Conservation (phyloP, 106 monocot species). For the Cymbidium sinense region DNA sequence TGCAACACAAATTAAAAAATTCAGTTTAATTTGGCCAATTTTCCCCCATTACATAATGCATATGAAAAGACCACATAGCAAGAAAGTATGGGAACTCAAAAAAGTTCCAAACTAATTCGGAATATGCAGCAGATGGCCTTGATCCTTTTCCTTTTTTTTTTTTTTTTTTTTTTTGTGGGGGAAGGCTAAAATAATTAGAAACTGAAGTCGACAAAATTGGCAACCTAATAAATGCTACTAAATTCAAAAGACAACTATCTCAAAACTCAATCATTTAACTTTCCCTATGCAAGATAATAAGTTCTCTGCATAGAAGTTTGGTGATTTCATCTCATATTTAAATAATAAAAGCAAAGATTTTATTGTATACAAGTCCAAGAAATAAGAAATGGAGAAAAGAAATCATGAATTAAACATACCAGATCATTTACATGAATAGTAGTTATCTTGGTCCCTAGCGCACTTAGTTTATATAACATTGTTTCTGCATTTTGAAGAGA, state of each 20-base stretch:
- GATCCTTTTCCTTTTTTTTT: too few species aligned
- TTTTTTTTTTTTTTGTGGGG: neutral
- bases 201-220: neutral
- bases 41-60: neutral
- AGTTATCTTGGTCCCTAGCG: constrained; percentile 57
- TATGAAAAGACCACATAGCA: neutral
- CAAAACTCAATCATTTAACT: neutral
- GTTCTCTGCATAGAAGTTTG: neutral
- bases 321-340: neutral
- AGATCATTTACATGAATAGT: constrained; percentile 58
- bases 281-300: neutral
- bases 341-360: constrained; percentile 1
- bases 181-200: neutral
- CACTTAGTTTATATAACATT: constrained; percentile 54
- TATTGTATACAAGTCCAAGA: neutral
- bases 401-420: constrained; percentile 25
- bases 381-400: neutral
- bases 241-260: neutral
- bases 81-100: neutral
- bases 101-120: neutral
- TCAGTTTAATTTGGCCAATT: neutral
- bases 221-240: neutral
- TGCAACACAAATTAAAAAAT: neutral
- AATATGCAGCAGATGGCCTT: neutral
- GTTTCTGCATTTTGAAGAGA: constrained; percentile 75